Conservation (phyloP, 805 yeast species). For the Candida xiaguanensis region DNA sequence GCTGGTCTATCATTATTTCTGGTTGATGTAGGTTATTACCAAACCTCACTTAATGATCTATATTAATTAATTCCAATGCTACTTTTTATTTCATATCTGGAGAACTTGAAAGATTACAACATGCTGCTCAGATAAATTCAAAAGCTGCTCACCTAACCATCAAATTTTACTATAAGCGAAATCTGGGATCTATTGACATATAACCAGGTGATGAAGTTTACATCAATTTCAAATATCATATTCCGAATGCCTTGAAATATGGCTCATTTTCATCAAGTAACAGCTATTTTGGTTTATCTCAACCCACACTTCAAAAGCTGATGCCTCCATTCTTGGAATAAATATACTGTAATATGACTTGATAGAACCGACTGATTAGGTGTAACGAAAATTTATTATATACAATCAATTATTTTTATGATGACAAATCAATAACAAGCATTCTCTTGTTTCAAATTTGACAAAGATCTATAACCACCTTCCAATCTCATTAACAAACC, state of each 20-base stretch:
- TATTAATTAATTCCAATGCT: neutral
- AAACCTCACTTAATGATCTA: neutral
- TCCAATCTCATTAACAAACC: conserved; percentile 91
- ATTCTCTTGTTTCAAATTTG: conserved; percentile 88
- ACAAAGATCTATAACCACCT: conserved; percentile 88
- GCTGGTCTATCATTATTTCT: neutral
- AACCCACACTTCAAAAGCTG: too few species aligned
- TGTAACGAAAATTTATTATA: neutral
- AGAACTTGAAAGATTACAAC: neutral
- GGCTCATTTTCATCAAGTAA: too few species aligned
- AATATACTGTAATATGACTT: too few species aligned
- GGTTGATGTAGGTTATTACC: neutral
- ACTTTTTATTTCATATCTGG: too few species aligned
- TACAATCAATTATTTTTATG: conserved; percentile 32
- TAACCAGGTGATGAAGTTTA: too few species aligned
- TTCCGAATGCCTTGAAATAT: too few species aligned
- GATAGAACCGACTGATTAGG: too few species aligned
- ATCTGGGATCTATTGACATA: too few species aligned
- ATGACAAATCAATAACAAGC: conserved; percentile 86
- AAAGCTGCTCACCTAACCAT: neutral
- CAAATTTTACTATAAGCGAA: neutral
- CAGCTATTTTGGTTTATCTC: too few species aligned
- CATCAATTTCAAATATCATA: too few species aligned
- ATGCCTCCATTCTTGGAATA: too few species aligned
- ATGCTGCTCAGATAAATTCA: neutral